These are phyloP conservation scores for Aphanomyces stellatus DNA, from an alignment of 352 stramenopile genomes.

Conservation along the genomic window DNA sequence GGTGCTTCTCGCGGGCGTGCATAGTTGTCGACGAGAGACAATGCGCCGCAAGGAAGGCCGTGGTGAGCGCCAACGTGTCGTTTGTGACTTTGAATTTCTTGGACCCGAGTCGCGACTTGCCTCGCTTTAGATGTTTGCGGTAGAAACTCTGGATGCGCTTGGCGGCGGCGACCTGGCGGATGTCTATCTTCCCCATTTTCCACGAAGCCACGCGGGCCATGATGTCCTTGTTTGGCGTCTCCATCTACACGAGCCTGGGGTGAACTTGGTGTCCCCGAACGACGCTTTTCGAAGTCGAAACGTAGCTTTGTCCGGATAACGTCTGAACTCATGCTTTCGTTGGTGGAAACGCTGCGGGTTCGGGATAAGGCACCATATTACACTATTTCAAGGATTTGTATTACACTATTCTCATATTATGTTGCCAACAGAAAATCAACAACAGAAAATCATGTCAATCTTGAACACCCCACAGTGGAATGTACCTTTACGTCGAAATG, in stretches of 20 bases:
- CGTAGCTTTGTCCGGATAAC: constrained; percentile 1
- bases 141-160: constrained; percentile 66
- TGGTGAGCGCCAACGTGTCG: constrained; percentile 10
- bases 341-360: not conserved
- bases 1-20: constrained; percentile 26
- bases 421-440: no score
- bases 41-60: not conserved
- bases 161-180: constrained; percentile 22
- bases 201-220: not conserved
- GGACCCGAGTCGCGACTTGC: constrained; percentile 38
- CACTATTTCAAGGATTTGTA: no score
- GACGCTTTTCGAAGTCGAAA: not conserved
- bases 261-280: not conserved
- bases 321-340: not conserved
- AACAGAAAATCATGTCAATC: no score
- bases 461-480: no score
- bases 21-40: constrained; percentile 21
- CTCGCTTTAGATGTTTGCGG: constrained; percentile 60
- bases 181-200: not conserved
- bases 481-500: no score
- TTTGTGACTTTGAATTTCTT: constrained; percentile 20
- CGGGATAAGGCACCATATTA: no score
- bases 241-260: not conserved
- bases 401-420: no score
- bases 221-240: not conserved